Conservation (phyloP, 345 rosid genomes). For the Limnanthes douglasii region DNA sequence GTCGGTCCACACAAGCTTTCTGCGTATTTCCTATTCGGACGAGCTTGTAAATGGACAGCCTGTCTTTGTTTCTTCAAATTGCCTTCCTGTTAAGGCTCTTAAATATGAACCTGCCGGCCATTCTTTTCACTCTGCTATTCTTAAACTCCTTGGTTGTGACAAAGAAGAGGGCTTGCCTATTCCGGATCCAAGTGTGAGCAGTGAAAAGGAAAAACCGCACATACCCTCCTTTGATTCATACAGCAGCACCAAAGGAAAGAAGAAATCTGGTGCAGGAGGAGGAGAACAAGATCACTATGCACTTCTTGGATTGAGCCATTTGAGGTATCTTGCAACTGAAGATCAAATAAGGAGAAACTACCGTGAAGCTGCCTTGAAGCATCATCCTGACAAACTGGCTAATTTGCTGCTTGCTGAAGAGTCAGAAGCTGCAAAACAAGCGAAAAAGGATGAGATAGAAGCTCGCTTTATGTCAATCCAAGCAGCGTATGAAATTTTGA, state of each 20-base stretch:
- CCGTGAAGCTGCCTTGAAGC: conserved; percentile 81
- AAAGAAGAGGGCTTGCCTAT: conserved; percentile 21
- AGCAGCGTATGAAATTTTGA: conserved; percentile 84
- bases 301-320: conserved; percentile 64
- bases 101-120: conserved; percentile 90
- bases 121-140: conserved; percentile 72
- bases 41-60: conserved; percentile 64
- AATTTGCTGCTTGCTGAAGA: conserved; percentile 70
- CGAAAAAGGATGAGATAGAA: conserved; percentile 84
- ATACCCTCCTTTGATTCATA: conserved; percentile 65
- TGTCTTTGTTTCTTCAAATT: conserved; percentile 48
- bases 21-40: conserved; percentile 45
- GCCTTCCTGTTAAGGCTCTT: conserved; percentile 59
- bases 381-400: conserved; percentile 93
- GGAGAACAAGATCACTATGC: conserved; percentile 93
- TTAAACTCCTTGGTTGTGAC: conserved; percentile 59
- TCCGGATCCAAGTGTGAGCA: conserved; percentile 31
- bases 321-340: conserved; percentile 92
- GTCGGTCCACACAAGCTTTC: conserved; percentile 17
- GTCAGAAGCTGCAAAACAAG: conserved; percentile 74
- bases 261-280: conserved; percentile 49
- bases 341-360: conserved; percentile 87
- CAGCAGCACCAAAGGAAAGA: conserved; percentile 43
- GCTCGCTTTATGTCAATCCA: conserved; percentile 74
- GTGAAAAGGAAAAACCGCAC: conserved; percentile 36